These are phyloP conservation scores for Hirschioporus abietinus DNA, from an alignment of 768 basidiomycete species.

Conservation along the genomic window DNA sequence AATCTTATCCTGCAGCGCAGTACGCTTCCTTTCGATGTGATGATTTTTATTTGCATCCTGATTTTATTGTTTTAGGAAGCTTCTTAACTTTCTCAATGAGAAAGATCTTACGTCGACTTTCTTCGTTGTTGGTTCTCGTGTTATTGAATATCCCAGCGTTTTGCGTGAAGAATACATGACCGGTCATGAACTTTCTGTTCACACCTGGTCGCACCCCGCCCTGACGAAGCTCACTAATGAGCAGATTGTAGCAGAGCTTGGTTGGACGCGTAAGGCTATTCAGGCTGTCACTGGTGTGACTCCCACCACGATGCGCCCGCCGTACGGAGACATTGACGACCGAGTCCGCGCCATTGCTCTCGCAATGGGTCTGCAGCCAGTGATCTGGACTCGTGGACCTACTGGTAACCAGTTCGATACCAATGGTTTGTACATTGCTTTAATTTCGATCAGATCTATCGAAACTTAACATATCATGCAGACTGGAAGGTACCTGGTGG, in stretches of 20 bases:
- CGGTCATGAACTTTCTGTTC: conserved; percentile 77
- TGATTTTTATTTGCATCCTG: not conserved
- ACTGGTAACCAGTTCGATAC: conserved; percentile 60
- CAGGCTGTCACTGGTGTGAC: conserved; percentile 69
- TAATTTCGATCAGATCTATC: not conserved
- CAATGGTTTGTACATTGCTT: conserved; percentile 41
- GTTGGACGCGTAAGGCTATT: conserved; percentile 87
- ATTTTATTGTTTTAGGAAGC: conserved; percentile 33
- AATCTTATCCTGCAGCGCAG: conserved; percentile 37
- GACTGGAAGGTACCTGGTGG: conserved; percentile 91
- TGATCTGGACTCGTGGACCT: conserved; percentile 80
- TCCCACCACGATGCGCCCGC: conserved; percentile 74
- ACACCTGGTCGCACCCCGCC: conserved; percentile 87
- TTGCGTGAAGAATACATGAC: conserved; percentile 76
- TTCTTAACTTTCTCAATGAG: conserved; percentile 66
- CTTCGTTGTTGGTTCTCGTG: conserved; percentile 86
- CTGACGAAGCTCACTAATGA: conserved; percentile 70
- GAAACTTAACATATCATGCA: conserved; percentile 19
- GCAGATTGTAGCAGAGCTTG: conserved; percentile 89
- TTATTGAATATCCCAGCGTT: conserved; percentile 69
- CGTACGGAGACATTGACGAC: conserved; percentile 84
- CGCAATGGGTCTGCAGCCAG: conserved; percentile 88
- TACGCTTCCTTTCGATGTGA: conserved; percentile 22
- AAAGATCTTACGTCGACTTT: conserved; percentile 76
- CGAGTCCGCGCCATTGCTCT: conserved; percentile 86